phyloP scores from a whole-genome alignment of 257 asterid species.

The Solanum tarijense region DNA sequence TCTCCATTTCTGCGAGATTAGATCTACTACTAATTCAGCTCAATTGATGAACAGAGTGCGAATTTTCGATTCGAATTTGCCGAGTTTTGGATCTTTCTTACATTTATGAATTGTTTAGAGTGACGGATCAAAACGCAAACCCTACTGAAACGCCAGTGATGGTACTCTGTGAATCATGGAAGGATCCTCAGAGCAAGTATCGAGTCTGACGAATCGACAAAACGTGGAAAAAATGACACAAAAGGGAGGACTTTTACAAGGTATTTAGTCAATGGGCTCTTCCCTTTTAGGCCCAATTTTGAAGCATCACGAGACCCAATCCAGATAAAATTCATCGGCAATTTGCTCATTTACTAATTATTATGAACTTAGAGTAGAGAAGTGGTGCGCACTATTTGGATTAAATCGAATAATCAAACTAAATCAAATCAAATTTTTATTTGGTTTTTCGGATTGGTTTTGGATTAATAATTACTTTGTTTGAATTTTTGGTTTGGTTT shows the following conservation, averaged over 20 bases:
- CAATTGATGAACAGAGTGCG: neutral
- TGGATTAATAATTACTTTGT: no score
- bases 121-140: neutral
- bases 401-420: no score
- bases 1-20: neutral
- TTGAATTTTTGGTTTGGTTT: no score
- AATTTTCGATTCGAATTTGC: neutral
- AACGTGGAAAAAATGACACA: neutral
- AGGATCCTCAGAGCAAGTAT: neutral
- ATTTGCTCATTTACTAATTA: neutral
- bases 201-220: neutral
- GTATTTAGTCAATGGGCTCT: neutral
- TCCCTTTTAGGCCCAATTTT: neutral
- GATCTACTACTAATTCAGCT: neutral
- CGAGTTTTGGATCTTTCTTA: neutral
- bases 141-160: neutral
- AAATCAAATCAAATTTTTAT: no score
- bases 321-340: neutral
- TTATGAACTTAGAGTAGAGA: neutral
- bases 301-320: neutral
- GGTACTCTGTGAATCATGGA: neutral
- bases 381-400: no score
- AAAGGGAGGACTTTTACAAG: neutral
- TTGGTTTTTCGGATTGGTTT: no score
- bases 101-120: neutral